Evolutionary conservation across 2,329 filamentous ascomycete species (phyloP).

Genomic region (Fusarium xylarioides): DNA sequence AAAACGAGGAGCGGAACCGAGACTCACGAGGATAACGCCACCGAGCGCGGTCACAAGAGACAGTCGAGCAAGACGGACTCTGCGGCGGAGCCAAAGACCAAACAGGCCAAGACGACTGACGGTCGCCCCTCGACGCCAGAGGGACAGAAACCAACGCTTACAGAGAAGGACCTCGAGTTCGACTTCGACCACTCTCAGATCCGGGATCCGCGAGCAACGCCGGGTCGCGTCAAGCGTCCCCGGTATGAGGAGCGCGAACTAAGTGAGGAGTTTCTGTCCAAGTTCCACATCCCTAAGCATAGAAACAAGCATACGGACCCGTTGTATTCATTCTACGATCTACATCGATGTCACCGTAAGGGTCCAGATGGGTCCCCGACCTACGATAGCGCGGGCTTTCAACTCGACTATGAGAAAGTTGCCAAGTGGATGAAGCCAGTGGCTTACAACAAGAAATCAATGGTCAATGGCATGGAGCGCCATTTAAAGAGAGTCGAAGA

Average conservation of each 20-base stretch:
- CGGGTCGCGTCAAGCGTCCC: slow-evolving; percentile 18
- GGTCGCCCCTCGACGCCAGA: not conserved
- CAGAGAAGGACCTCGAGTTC: slow-evolving; percentile 13
- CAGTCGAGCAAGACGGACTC: not conserved
- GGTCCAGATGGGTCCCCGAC: slow-evolving; percentile 21
- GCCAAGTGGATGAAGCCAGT: slow-evolving; percentile 24
- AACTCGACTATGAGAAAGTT: slow-evolving; percentile 33
- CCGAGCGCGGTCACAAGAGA: slow-evolving; percentile 1
- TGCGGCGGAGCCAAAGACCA: not conserved
- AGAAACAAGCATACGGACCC: not conserved
- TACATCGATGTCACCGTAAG: slow-evolving; percentile 29
- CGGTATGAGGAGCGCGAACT: not conserved
- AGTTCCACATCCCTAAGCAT: slow-evolving; percentile 15
- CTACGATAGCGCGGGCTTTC: slow-evolving; percentile 25
- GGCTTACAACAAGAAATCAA: slow-evolving; percentile 9
- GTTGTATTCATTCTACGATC: not conserved
- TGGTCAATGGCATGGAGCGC: slow-evolving; percentile 11
- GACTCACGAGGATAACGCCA: not conserved
- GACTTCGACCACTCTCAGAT: slow-evolving; percentile 25
- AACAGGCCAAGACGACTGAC: not conserved
- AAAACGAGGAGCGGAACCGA: slow-evolving; percentile 8
- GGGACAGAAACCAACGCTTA: not conserved
- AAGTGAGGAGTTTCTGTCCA: slow-evolving; percentile 15
- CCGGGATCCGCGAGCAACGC: slow-evolving; percentile 22
- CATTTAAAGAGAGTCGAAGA: not conserved